A percentile compares a stretch with the other conserved stretches of the same genome.
phyloP scores from a whole-genome alignment of 2,329 filamentous ascomycete genomes.

The Dendryphion nanum region DNA sequence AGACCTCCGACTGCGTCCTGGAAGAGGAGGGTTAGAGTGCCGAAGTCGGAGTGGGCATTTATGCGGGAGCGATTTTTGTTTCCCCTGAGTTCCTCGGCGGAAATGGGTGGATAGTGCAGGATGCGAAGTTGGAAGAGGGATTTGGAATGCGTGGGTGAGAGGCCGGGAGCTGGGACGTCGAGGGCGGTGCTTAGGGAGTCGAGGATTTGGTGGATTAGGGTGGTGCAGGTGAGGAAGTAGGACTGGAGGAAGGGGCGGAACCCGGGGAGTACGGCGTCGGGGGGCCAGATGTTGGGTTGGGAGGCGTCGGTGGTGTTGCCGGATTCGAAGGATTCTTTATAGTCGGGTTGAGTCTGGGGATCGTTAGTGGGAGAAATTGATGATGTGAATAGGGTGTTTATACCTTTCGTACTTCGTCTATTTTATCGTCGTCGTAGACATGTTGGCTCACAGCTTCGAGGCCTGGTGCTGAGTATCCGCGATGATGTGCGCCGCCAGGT shows the following conservation, averaged over 20 bases:
- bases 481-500: conserved; percentile 37
- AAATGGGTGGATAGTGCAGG: conserved; percentile 41
- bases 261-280: conserved; percentile 38
- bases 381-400: not conserved
- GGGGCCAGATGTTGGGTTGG: conserved; percentile 44
- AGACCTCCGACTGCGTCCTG: conserved; percentile 43
- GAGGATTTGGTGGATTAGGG: conserved; percentile 26
- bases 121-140: conserved; percentile 36
- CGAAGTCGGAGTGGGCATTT: conserved; percentile 45
- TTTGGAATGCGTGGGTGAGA: conserved; percentile 22
- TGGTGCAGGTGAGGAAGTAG: conserved; percentile 22
- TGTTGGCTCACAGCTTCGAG: conserved; percentile 38
- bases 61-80: conserved; percentile 30
- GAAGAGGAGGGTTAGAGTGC: conserved; percentile 43
- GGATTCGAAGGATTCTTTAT: conserved; percentile 35
- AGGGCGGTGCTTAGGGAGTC: conserved; percentile 26
- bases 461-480: conserved; percentile 40
- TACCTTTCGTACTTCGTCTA: conserved; percentile 19
- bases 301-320: conserved; percentile 25
- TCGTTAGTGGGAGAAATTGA: not conserved
- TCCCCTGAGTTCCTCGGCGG: conserved; percentile 19
- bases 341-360: conserved; percentile 22
- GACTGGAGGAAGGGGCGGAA: conserved; percentile 32
- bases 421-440: conserved; percentile 16
- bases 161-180: conserved; percentile 10